Percentiles rank a stretch among this genome's conserved stretches.
phyloP scores from a whole-genome alignment of 2,329 filamentous ascomycete species.

The Stemphylium lycopersici region DNA sequence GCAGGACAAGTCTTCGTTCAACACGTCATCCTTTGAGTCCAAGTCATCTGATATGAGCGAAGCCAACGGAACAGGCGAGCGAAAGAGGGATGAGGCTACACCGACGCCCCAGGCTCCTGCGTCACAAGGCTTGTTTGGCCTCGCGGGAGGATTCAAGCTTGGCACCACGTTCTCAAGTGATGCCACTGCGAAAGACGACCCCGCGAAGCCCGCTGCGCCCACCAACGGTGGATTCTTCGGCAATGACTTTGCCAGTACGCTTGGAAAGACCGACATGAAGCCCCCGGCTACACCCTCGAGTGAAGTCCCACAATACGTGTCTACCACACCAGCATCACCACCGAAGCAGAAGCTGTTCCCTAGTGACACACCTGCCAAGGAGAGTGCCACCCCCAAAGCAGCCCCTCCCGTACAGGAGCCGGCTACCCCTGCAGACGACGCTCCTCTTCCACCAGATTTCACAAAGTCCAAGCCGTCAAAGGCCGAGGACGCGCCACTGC shows the following conservation, averaged over 20 bases:
- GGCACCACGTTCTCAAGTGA: conserved; percentile 72
- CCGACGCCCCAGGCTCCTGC: conserved; percentile 40
- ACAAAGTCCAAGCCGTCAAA: conserved; percentile 34
- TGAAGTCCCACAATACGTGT: conserved; percentile 44
- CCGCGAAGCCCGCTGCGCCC: conserved; percentile 56
- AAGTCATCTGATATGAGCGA: conserved; percentile 41
- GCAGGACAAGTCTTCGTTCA: conserved; percentile 37
- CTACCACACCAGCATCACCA: conserved; percentile 46
- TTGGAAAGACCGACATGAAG: conserved; percentile 53
- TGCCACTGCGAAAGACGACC: conserved; percentile 64
- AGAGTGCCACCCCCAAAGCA: conserved; percentile 36
- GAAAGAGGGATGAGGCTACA: conserved; percentile 43
- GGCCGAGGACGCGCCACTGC: conserved; percentile 44
- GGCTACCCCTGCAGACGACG: conserved; percentile 38
- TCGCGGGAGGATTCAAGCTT: conserved; percentile 65
- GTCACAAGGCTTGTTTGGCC: conserved; percentile 41
- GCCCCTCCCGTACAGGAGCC: conserved; percentile 40
- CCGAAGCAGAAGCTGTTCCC: conserved; percentile 32
- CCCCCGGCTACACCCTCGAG: conserved; percentile 49
- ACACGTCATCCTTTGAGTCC: conserved; percentile 36
- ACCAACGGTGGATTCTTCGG: conserved; percentile 64
- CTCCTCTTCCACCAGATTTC: conserved; percentile 48
- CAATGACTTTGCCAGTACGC: conserved; percentile 64
- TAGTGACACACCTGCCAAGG: conserved; percentile 24
- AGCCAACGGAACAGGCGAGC: conserved; percentile 26